Percentiles rank a stretch among this genome's conserved stretches.
Conservation (phyloP, 2,329 filamentous ascomycete genomes). For the Diaporthe sp. region DNA sequence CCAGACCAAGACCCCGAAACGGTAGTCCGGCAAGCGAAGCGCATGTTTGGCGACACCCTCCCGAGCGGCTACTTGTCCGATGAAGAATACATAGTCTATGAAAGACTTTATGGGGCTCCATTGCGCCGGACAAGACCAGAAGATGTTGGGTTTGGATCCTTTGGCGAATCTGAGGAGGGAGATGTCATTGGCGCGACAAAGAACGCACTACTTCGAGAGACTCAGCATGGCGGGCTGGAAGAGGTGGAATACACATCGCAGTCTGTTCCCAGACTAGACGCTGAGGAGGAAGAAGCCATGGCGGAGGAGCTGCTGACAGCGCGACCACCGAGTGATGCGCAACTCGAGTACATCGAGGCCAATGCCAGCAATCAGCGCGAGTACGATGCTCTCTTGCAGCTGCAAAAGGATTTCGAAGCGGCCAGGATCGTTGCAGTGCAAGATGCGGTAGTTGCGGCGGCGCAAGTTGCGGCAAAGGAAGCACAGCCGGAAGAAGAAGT, state of each 20-base stretch:
- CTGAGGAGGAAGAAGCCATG: slow-evolving; percentile 51
- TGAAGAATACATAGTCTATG: slow-evolving; percentile 82
- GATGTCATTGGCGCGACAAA: slow-evolving; percentile 48
- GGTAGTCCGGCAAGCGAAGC: slow-evolving; percentile 78
- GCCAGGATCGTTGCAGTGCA: slow-evolving; percentile 52
- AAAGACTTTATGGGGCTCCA: slow-evolving; percentile 84
- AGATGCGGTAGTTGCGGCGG: slow-evolving; percentile 44
- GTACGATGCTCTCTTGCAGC: slow-evolving; percentile 66
- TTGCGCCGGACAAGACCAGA: slow-evolving; percentile 72
- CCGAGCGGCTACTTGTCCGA: slow-evolving; percentile 78
- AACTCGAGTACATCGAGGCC: slow-evolving; percentile 60
- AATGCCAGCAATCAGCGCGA: slow-evolving; percentile 68
- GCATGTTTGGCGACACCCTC: slow-evolving; percentile 81
- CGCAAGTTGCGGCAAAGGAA: slow-evolving; percentile 47
- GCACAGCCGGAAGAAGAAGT: slow-evolving; percentile 48
- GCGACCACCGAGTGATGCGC: slow-evolving; percentile 50
- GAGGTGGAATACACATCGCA: slow-evolving; percentile 67
- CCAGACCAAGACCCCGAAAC: slow-evolving; percentile 64
- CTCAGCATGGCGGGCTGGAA: slow-evolving; percentile 70
- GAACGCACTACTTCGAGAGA: slow-evolving; percentile 67
- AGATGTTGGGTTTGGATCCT: slow-evolving; percentile 63
- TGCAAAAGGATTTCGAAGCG: slow-evolving; percentile 70
- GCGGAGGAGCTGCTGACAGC: slow-evolving; percentile 37
- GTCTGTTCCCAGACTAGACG: slow-evolving; percentile 58
- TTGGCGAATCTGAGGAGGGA: slow-evolving; percentile 43